Conservation (phyloP, 2,329 filamentous ascomycete species). For the Colletotrichum ledebouriae region DNA sequence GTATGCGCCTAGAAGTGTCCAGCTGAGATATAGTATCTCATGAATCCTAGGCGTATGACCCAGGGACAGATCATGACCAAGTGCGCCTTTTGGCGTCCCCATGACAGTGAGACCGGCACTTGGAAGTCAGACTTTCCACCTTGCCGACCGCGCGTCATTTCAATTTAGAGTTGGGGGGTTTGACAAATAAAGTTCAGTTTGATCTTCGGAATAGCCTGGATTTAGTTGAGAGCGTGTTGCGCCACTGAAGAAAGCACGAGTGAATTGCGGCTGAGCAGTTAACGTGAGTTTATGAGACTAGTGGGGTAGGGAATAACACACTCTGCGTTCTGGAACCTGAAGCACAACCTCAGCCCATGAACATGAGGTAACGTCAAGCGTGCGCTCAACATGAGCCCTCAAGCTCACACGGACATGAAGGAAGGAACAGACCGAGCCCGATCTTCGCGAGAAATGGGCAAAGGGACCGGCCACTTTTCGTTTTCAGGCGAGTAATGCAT, state of each 20-base stretch:
- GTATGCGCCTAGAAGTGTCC: background rate
- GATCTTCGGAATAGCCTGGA: constrained; percentile 1
- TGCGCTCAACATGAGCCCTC: background rate
- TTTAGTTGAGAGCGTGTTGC: background rate
- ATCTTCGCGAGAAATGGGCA: background rate
- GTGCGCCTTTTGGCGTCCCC: background rate
- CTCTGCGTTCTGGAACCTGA: background rate
- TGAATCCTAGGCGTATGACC: background rate
- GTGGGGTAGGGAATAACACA: background rate
- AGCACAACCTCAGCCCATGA: constrained; percentile 3
- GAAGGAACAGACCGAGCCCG: background rate
- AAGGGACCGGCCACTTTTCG: constrained; percentile 7
- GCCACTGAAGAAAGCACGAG: background rate
- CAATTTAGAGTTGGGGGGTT: constrained; percentile 4
- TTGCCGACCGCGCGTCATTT: constrained; percentile 13
- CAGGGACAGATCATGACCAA: background rate
- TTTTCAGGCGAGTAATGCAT: background rate
- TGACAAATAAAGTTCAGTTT: constrained; percentile 21
- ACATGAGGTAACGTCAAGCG: background rate
- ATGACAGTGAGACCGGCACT: constrained; percentile 5
- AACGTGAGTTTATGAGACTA: constrained; percentile 4
- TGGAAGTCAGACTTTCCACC: background rate
- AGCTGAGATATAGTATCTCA: background rate
- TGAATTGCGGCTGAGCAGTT: background rate
- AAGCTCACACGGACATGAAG: background rate